Percentiles rank a stretch among this genome's conserved stretches.
phyloP scores from a whole-genome alignment of 805 yeast species.

The Candida maesae region DNA sequence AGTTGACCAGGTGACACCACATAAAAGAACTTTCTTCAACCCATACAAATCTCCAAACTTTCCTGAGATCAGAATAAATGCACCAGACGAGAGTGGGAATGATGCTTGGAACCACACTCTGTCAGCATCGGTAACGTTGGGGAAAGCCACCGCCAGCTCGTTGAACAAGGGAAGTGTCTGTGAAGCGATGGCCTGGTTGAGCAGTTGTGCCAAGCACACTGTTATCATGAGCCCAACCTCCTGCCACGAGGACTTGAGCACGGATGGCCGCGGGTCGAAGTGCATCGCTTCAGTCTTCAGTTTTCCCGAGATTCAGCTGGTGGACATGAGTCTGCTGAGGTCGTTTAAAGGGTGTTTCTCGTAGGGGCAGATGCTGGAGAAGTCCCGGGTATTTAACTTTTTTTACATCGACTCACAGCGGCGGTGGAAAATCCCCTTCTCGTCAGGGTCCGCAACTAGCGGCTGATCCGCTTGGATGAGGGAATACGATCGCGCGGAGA shows the following conservation, averaged over 20 bases:
- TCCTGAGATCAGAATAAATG: conserved; percentile 67
- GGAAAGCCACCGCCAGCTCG: conserved; percentile 31
- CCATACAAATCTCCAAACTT: conserved; percentile 72
- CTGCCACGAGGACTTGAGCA: conserved; percentile 13
- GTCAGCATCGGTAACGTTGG: conserved; percentile 27
- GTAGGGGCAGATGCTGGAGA: too few species aligned
- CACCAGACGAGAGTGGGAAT: conserved; percentile 67
- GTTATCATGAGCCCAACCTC: conserved; percentile 29
- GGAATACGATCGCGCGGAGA: too few species aligned
- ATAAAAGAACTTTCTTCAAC: conserved; percentile 44
- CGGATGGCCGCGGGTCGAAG: neutral
- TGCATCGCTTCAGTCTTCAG: neutral
- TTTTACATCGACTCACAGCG: too few species aligned
- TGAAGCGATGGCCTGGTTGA: conserved; percentile 39
- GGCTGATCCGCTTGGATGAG: too few species aligned
- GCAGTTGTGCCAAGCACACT: conserved; percentile 34
- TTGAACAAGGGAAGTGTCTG: conserved; percentile 37
- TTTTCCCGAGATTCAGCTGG: neutral
- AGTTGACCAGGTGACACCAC: conserved; percentile 53
- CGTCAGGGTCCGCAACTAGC: too few species aligned
- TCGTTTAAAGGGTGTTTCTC: neutral
- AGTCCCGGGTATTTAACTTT: too few species aligned
- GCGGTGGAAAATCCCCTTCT: too few species aligned
- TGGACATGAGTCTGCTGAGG: too few species aligned
- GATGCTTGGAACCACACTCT: conserved; percentile 68